Evolutionary conservation across 805 yeast species (phyloP).

Genomic region (Millerago galiae): DNA sequence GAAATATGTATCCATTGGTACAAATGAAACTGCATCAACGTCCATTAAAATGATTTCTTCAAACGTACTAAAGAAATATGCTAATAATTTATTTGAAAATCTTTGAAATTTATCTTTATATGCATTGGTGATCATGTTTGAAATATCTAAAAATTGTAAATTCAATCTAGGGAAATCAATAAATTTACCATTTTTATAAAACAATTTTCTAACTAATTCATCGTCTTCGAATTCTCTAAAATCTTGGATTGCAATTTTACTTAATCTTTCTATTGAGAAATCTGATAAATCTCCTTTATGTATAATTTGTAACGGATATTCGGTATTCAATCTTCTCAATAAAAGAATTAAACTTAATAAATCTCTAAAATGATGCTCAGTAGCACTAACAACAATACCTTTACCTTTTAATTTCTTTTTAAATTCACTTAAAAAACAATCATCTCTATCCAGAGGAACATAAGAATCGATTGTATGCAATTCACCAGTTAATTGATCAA

Average conservation of each 20-base stretch:
- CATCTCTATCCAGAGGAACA: not conserved
- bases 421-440: conserved; percentile 1
- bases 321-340: conserved; percentile 27
- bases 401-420: conserved; percentile 2
- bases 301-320: conserved; percentile 27
- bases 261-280: conserved; percentile 24
- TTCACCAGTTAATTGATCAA: not conserved
- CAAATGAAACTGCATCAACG: conserved; percentile 45
- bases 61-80: conserved; percentile 49
- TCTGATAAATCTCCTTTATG: conserved; percentile 25
- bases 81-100: conserved; percentile 41
- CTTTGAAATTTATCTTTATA: conserved; percentile 23
- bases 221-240: conserved; percentile 10
- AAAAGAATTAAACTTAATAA: conserved; percentile 33
- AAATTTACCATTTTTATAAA: conserved; percentile 15
- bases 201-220: not conserved
- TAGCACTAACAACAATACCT: conserved; percentile 30
- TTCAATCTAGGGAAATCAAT: conserved; percentile 12
- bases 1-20: conserved; percentile 30
- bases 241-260: conserved; percentile 1
- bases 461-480: no score
- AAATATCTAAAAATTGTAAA: conserved; percentile 24
- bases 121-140: not conserved
- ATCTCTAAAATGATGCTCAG: conserved; percentile 24
- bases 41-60: conserved; percentile 44